A percentile compares a stretch with the other conserved stretches of the same genome.
Conservation (phyloP, 2,329 filamentous ascomycete species). For the Curvularia sp. region DNA sequence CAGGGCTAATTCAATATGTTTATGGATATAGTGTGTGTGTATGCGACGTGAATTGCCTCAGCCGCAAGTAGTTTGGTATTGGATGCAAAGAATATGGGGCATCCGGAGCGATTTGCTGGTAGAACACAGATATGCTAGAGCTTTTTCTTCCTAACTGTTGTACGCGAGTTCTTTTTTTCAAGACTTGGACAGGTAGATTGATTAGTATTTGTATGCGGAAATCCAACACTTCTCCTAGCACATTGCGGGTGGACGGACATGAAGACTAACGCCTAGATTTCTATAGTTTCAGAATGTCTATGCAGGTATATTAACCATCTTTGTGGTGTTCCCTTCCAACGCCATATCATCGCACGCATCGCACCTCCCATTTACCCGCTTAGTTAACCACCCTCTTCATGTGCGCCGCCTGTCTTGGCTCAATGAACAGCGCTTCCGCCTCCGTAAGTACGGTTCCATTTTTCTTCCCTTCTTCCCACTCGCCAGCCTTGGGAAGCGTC, state of each 20-base stretch:
- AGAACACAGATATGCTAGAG: background rate
- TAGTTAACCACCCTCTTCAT: conserved; percentile 43
- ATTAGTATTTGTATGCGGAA: background rate
- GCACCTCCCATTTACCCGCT: background rate
- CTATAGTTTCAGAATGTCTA: background rate
- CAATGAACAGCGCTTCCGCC: conserved; percentile 85
- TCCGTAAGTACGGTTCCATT: conserved; percentile 73
- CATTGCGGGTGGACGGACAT: background rate
- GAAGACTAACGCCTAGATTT: background rate
- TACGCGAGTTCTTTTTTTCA: background rate
- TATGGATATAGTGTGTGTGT: too few relatives aligned
- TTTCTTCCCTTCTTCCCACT: conserved; percentile 61
- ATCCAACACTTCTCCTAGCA: background rate
- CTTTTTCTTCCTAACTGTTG: background rate
- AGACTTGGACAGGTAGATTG: background rate
- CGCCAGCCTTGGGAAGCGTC: conserved; percentile 67
- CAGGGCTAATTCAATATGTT: too few relatives aligned
- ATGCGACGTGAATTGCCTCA: background rate
- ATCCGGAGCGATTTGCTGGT: background rate
- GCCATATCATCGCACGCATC: background rate
- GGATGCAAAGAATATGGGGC: background rate
- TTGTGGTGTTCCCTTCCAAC: background rate
- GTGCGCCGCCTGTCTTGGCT: conserved; percentile 77
- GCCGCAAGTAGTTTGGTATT: background rate
- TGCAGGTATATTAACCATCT: background rate